Evolutionary conservation across 2,329 filamentous ascomycete species (phyloP).

Genomic region (Aspergillus sp.): DNA sequence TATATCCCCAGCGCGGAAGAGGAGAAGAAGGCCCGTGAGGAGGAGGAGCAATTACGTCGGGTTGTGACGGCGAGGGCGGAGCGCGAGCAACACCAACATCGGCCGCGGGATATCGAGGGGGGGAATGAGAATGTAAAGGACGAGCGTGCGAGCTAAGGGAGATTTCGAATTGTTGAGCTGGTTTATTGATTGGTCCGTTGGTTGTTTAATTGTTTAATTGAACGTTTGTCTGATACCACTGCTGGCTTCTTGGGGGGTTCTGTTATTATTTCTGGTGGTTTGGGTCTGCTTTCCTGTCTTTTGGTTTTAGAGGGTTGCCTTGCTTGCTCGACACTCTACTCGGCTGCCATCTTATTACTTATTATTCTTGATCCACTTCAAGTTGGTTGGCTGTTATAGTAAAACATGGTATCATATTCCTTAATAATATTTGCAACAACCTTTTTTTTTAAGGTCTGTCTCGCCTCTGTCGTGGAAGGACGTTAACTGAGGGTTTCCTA

Average conservation of each 20-base stretch:
- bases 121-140: slow-evolving; percentile 6
- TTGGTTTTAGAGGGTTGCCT: neutral
- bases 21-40: slow-evolving; percentile 29
- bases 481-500: neutral
- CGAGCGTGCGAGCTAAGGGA: neutral
- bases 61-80: slow-evolving; percentile 25
- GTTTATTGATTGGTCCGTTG: neutral
- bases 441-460: neutral
- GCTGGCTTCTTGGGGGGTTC: neutral
- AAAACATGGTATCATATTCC: neutral
- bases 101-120: slow-evolving; percentile 15
- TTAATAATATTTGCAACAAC: neutral
- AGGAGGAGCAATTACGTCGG: slow-evolving; percentile 34
- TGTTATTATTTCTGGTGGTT: neutral
- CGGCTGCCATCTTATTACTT: neutral
- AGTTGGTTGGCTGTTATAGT: neutral
- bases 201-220: slow-evolving; percentile 2
- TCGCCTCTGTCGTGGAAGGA: neutral
- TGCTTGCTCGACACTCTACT: neutral
- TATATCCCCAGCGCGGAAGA: slow-evolving; percentile 28
- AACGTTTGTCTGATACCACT: neutral
- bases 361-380: neutral
- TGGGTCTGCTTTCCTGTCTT: neutral
- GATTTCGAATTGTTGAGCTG: slow-evolving; percentile 7
- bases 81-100: slow-evolving; percentile 6